Conservation (phyloP, 345 rosid species). For the Eucalyptus erythrocorys region DNA sequence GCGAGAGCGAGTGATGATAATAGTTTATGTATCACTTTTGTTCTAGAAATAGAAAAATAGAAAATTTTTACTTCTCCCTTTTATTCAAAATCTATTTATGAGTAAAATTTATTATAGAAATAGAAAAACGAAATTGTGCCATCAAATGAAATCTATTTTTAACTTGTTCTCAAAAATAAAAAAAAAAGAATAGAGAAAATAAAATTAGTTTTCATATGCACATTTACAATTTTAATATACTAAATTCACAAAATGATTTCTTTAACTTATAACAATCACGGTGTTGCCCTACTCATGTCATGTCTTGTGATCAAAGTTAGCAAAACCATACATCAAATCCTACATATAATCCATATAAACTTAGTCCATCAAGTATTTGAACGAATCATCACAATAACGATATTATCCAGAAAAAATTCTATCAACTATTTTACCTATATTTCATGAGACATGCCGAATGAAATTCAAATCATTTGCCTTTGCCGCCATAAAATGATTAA, state of each 20-base stretch:
- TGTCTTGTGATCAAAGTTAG: not conserved
- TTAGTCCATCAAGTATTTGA: not conserved
- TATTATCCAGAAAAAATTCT: not conserved
- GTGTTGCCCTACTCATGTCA: not conserved
- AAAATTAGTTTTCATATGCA: accelerated
- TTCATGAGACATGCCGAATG: not conserved
- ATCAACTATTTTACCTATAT: not conserved
- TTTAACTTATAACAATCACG: accelerated
- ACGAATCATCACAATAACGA: not conserved
- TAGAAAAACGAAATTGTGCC: too few relatives aligned
- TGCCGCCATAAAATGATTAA: not conserved
- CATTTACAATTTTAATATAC: not conserved
- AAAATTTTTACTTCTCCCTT: too few relatives aligned
- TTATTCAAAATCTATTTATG: too few relatives aligned
- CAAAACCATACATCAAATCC: not conserved
- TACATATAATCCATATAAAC: too few relatives aligned
- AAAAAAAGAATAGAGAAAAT: too few relatives aligned
- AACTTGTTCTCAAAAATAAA: accelerated
- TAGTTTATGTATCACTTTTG: too few relatives aligned
- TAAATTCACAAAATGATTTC: accelerated
- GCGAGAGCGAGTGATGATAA: accelerated
- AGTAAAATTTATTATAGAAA: too few relatives aligned
- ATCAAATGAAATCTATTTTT: accelerated
- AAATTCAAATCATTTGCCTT: not conserved
- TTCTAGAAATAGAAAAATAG: accelerated